phyloP scores from a whole-genome alignment of 2,329 filamentous ascomycete species.

The Furcasterigmium furcatum region DNA sequence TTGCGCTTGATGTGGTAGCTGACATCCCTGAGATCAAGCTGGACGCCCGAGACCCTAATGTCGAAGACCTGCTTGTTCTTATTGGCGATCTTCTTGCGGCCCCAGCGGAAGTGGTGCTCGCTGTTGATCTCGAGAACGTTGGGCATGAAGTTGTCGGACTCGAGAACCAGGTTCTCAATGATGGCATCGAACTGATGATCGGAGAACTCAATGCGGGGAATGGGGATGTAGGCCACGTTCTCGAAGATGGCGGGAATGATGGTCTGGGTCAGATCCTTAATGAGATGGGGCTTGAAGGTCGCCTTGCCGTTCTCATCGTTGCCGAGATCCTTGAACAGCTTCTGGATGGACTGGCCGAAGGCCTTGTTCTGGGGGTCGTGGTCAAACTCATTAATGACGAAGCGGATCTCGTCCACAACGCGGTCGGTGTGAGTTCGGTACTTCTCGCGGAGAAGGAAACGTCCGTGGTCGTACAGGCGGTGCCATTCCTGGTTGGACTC shows the following conservation, averaged over 20 bases:
- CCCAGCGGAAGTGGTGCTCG: conserved; percentile 94
- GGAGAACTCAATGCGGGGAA: conserved; percentile 90
- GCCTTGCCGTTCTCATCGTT: conserved; percentile 81
- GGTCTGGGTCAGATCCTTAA: conserved; percentile 85
- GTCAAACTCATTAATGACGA: conserved; percentile 85
- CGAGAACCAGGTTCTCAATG: conserved; percentile 90
- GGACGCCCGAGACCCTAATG: conserved; percentile 82
- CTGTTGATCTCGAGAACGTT: conserved; percentile 85
- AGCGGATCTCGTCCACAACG: conserved; percentile 86
- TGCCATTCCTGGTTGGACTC: conserved; percentile 79
- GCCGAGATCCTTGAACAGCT: conserved; percentile 84
- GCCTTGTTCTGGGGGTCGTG: conserved; percentile 81
- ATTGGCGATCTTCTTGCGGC: conserved; percentile 80
- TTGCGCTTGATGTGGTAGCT: conserved; percentile 96
- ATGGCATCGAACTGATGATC: conserved; percentile 83
- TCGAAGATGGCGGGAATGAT: conserved; percentile 82
- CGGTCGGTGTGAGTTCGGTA: conserved; percentile 85
- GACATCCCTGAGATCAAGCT: conserved; percentile 88
- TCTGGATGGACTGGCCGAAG: conserved; percentile 73
- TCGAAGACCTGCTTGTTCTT: conserved; percentile 75
- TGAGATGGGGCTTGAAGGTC: conserved; percentile 85
- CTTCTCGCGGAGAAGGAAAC: conserved; percentile 82
- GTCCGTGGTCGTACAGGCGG: conserved; percentile 77
- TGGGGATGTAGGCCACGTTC: conserved; percentile 82
- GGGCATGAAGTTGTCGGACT: conserved; percentile 95